Evolutionary conservation across 257 asterid species (phyloP), one percentile per base, ranked within the genome.

Genomic region (Haberlea rhodopensis): DNA sequence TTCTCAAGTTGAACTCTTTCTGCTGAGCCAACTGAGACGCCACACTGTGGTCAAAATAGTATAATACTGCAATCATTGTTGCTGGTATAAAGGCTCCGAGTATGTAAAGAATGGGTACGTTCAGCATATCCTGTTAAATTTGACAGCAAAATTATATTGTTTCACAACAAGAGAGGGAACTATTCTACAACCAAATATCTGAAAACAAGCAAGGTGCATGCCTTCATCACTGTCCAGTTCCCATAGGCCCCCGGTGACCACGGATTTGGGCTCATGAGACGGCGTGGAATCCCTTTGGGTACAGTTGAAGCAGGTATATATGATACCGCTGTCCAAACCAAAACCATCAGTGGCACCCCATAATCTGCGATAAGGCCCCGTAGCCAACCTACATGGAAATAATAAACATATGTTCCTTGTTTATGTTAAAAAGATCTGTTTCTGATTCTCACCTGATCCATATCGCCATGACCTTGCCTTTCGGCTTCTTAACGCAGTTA

Each of bases 21-120:
- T 90, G 97, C 79, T 90, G 95, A 48, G 97, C 91, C 70, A 90
- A 73, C 73, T 90, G 97, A 63, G 97, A 87, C 0, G 97, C 97
- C 2, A 90, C 97, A 25, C 97, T 90, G 67, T 90, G 97, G 78
- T 90, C 97, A 37, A 90, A 90, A 84, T 87, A 90, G 84, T 90
- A 90, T 46, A 90, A 94, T 13, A 87, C 97, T 0, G 95, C 95
- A 13, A 90, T 85, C 97, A 90, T 90, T 0, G 95, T 85, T 24
- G 95, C 97, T 0, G 97, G 97, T 73, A 90, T 63, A 48, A 87
- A 85, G n/a, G 95, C 95, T 72, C 91, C 95, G 18, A 87, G 49
- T 48, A 90, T 87, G 80, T 90, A 84, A 16, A 85, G 62, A 56
- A 85, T 20, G 1, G 97, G 97, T 21, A 90, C 88, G 10, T 85